Conservation (phyloP, 805 yeast genomes). For the Candida odintsovae region DNA sequence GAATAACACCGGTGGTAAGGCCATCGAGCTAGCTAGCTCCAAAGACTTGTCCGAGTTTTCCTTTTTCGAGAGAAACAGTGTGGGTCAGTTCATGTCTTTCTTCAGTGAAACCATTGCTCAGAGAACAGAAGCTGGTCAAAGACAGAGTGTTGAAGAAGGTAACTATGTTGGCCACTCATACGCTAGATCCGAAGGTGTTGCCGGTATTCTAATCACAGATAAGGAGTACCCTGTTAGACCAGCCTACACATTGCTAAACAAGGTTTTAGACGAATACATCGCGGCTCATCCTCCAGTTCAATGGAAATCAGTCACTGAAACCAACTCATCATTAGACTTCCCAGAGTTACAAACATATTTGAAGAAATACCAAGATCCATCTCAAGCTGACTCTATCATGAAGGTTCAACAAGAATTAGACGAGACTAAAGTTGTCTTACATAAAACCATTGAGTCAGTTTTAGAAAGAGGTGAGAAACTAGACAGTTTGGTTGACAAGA, state of each 20-base stretch:
- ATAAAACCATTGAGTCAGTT: constrained; percentile 91
- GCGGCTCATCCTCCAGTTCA: constrained; percentile 70
- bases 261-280: constrained; percentile 84
- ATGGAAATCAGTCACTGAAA: constrained; percentile 53
- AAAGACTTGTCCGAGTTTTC: constrained; percentile 82
- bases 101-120: constrained; percentile 86
- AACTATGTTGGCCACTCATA: constrained; percentile 88
- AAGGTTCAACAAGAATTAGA: constrained; percentile 96
- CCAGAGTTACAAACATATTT: constrained; percentile 65
- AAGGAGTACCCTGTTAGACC: constrained; percentile 96
- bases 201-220: constrained; percentile 89
- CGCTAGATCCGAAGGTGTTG: constrained; percentile 82
- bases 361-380: constrained; percentile 89
- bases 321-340: constrained; percentile 41
- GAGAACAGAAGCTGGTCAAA: constrained; percentile 82
- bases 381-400: constrained; percentile 95
- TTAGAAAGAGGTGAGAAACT: constrained; percentile 94
- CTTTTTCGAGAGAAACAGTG: constrained; percentile 79
- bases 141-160: constrained; percentile 89
- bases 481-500: constrained; percentile 90
- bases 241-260: constrained; percentile 88
- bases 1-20: constrained; percentile 48
- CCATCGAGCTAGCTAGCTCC: constrained; percentile 73
- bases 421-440: constrained; percentile 93
- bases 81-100: constrained; percentile 91